These are phyloP conservation scores for Cichorium intybus DNA, from an alignment of 140 eudicot genomes.

Conservation along the genomic window DNA sequence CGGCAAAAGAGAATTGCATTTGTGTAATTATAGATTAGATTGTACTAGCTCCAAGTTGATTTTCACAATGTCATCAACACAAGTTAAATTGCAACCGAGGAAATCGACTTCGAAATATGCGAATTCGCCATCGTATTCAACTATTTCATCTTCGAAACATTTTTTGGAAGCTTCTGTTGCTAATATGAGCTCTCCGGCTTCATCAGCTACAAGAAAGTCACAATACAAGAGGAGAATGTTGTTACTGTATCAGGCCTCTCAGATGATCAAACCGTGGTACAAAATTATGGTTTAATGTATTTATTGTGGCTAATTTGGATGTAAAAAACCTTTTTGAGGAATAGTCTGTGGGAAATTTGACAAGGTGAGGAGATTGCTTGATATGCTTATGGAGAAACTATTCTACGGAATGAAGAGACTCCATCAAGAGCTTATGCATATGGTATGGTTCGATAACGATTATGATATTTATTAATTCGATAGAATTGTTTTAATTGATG, in stretches of 20 bases:
- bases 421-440: constrained; percentile 89
- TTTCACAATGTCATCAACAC: constrained; percentile 49
- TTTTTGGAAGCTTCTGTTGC: constrained; percentile 58
- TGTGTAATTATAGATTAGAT: constrained; percentile 1
- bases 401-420: constrained; percentile 80
- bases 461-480: constrained; percentile 9
- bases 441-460: constrained; percentile 43
- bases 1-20: not conserved
- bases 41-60: not conserved
- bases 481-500: constrained; percentile 10
- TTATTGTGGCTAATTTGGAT: constrained; percentile 23
- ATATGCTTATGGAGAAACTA: constrained; percentile 98
- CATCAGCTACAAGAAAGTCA: constrained; percentile 61
- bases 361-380: constrained; percentile 98
- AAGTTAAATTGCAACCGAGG: constrained; percentile 28
- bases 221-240: constrained; percentile 75
- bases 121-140: constrained; percentile 56
- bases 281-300: not conserved
- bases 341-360: constrained; percentile 88
- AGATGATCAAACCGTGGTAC: constrained; percentile 45
- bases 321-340: constrained; percentile 4
- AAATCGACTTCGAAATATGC: constrained; percentile 36
- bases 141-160: constrained; percentile 75
- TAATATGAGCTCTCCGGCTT: constrained; percentile 62
- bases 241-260: constrained; percentile 95